Conservation (phyloP, 805 yeast genomes). For the Brettanomyces naardenensis region DNA sequence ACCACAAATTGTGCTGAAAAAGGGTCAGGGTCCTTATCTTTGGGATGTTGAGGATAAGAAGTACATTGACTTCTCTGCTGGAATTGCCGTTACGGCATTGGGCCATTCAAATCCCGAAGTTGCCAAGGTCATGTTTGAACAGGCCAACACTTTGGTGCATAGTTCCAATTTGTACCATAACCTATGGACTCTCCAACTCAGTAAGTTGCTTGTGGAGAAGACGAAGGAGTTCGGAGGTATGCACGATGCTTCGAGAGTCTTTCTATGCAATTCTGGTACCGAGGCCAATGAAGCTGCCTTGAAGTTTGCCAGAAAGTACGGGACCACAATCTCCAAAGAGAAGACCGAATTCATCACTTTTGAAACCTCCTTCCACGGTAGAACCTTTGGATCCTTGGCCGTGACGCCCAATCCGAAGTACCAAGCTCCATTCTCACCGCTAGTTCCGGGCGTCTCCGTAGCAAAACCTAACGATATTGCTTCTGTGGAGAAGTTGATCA, state of each 20-base stretch:
- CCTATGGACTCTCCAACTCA: conserved; percentile 73
- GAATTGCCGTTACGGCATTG: conserved; percentile 93
- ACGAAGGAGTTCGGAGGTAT: conserved; percentile 75
- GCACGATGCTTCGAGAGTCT: conserved; percentile 69
- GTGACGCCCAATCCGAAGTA: conserved; percentile 92
- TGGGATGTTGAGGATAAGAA: conserved; percentile 74
- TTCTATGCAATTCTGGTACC: conserved; percentile 48
- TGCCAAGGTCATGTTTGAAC: conserved; percentile 63
- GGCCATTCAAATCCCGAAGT: conserved; percentile 82
- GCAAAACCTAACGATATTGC: conserved; percentile 57
- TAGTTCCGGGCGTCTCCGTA: conserved; percentile 80
- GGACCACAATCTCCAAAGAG: conserved; percentile 42
- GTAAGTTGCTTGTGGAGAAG: conserved; percentile 58
- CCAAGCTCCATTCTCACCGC: conserved; percentile 83
- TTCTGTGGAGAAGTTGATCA: conserved; percentile 48
- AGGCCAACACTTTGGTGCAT: conserved; percentile 68
- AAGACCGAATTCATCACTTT: conserved; percentile 83
- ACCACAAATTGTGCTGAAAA: conserved; percentile 67
- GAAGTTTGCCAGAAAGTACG: conserved; percentile 70
- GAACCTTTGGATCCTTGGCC: conserved; percentile 87
- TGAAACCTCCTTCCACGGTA: conserved; percentile 87
- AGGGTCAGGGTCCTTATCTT: conserved; percentile 73
- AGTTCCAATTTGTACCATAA: conserved; percentile 83
- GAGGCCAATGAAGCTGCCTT: conserved; percentile 39
- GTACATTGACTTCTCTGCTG: conserved; percentile 88